Evolutionary conservation across 768 basidiomycete species (phyloP).

Genomic region (Suillus subaureus): DNA sequence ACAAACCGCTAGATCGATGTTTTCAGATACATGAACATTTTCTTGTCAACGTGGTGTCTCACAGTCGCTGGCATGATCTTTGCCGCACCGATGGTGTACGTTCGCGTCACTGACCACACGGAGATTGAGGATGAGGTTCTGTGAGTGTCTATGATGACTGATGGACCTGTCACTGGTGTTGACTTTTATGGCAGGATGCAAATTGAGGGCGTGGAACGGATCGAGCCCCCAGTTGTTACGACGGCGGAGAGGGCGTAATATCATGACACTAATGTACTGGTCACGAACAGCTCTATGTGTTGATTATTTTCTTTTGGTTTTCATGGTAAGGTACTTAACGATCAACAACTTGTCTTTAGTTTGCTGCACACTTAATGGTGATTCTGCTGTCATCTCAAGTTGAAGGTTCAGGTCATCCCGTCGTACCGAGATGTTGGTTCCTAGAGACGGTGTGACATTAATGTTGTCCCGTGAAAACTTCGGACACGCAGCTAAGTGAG

Average conservation of each 20-base stretch:
- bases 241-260: background rate
- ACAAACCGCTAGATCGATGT: background rate
- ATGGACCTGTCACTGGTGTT: background rate
- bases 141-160: conserved; percentile 36
- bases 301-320: background rate
- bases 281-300: background rate
- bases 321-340: background rate
- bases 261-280: background rate
- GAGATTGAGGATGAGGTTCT: conserved; percentile 52
- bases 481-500: background rate
- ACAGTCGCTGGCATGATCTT: conserved; percentile 66
- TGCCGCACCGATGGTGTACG: conserved; percentile 72
- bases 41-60: conserved; percentile 72
- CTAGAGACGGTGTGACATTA: background rate
- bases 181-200: conserved; percentile 5
- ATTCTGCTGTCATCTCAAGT: background rate
- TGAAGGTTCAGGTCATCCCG: background rate
- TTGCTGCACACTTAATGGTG: background rate
- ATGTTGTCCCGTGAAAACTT: background rate
- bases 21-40: conserved; percentile 66
- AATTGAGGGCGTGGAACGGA: conserved; percentile 7
- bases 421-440: background rate
- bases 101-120: conserved; percentile 63
- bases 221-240: conserved; percentile 1
- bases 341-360: background rate